phyloP scores from a whole-genome alignment of 1,139 yeast species.

The Taiozyma onychis region DNA sequence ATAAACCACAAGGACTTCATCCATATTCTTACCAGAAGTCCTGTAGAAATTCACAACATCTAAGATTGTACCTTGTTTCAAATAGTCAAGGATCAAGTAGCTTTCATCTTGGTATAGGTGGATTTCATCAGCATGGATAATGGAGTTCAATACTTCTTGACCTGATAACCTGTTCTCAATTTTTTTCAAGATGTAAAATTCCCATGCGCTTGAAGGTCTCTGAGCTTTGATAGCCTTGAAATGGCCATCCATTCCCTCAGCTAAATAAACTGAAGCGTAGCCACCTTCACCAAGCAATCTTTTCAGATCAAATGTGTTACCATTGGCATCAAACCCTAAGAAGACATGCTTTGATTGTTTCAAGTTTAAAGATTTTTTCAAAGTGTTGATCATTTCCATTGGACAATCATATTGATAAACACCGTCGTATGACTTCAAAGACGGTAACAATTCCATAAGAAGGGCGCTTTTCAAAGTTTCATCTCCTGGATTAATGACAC shows the following conservation, averaged over 20 bases:
- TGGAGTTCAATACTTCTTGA: constrained; percentile 30
- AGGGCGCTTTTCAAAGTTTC: constrained; percentile 24
- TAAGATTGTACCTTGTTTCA: constrained; percentile 67
- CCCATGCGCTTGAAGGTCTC: constrained; percentile 73
- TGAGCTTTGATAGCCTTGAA: constrained; percentile 71
- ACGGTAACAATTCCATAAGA: constrained; percentile 25
- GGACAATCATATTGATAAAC: constrained; percentile 27
- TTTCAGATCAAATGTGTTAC: constrained; percentile 50
- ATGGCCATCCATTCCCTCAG: constrained; percentile 57
- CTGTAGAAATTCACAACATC: constrained; percentile 58
- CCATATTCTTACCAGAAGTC: constrained; percentile 31
- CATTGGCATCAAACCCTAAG: constrained; percentile 43
- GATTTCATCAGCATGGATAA: constrained; percentile 48
- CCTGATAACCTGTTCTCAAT: constrained; percentile 37
- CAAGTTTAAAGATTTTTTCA: constrained; percentile 30
- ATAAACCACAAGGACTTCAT: constrained; percentile 61
- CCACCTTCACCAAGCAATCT: constrained; percentile 76
- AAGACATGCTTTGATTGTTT: constrained; percentile 22
- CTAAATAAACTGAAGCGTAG: constrained; percentile 70
- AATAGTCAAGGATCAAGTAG: constrained; percentile 63
- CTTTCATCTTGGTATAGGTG: constrained; percentile 68
- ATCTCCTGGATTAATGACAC: constrained; percentile 28
- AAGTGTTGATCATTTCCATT: constrained; percentile 29
- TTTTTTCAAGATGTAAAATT: constrained; percentile 63
- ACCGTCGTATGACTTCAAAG: constrained; percentile 27